Percentiles rank a stretch among this genome's conserved stretches.
Conservation (phyloP, 345 rosid genomes). For the Eucalyptus sp. region DNA sequence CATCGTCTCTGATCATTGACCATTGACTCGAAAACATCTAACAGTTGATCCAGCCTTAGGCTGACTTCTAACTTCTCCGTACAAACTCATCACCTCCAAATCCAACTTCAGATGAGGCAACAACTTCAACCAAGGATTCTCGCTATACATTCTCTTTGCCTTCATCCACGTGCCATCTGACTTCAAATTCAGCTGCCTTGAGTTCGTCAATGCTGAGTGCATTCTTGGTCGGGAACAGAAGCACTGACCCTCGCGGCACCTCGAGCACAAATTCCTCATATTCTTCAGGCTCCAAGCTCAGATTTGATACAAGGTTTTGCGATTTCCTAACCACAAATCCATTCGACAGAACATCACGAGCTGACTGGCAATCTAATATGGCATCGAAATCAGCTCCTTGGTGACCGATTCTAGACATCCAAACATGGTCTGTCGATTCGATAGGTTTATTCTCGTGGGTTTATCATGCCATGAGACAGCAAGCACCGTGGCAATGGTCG, state of each 20-base stretch:
- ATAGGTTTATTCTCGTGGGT: neutral
- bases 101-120: slow-evolving; percentile 70
- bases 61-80: slow-evolving; percentile 59
- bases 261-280: slow-evolving; percentile 37
- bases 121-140: slow-evolving; percentile 86
- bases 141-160: slow-evolving; percentile 64
- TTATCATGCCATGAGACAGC: no score
- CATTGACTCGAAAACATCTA: no score
- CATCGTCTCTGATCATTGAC: no score
- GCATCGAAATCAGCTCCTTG: slow-evolving; percentile 16
- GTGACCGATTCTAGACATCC: neutral
- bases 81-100: slow-evolving; percentile 46
- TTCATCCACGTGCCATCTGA: slow-evolving; percentile 81
- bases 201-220: slow-evolving; percentile 38
- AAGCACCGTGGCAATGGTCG: rapidly evolving
- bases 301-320: neutral
- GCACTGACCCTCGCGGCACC: slow-evolving; percentile 52
- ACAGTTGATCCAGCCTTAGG: slow-evolving; percentile 21
- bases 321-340: slow-evolving; percentile 57
- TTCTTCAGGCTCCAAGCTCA: slow-evolving; percentile 23
- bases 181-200: slow-evolving; percentile 20
- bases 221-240: slow-evolving; percentile 52
- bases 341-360: slow-evolving; percentile 26
- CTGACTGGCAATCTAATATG: slow-evolving; percentile 22
- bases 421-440: slow-evolving; percentile 4